Conservation (phyloP, 257 asterid species). For the Rubia yunnanensis region DNA sequence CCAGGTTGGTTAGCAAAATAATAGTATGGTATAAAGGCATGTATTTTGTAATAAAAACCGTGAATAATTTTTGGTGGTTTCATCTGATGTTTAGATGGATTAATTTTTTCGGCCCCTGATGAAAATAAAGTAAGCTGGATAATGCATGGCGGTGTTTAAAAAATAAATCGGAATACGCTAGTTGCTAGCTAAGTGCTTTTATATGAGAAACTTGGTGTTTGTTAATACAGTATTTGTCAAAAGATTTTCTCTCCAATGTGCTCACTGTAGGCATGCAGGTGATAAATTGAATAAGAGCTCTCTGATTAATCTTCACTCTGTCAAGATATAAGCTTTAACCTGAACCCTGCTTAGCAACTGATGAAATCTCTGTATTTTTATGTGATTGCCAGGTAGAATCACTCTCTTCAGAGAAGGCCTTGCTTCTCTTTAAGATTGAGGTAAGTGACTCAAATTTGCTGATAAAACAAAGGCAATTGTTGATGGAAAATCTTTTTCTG, state of each 20-base stretch:
- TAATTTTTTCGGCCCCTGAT: not conserved
- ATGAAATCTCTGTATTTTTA: not conserved
- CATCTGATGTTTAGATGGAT: not conserved
- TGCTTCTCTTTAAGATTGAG: slow-evolving; percentile 67
- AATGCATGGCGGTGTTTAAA: not conserved
- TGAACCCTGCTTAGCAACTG: not conserved
- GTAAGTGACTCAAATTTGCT: slow-evolving; percentile 27
- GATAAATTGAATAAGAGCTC: not conserved
- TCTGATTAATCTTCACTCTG: not conserved
- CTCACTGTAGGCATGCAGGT: not conserved
- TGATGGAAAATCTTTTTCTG: slow-evolving; percentile 5
- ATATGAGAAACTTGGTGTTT: not conserved
- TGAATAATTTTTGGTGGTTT: not conserved
- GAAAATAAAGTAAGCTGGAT: not conserved
- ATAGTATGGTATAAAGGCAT: not conserved
- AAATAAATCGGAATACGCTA: not conserved
- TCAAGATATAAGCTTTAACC: not conserved
- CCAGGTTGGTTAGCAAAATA: slow-evolving; percentile 48
- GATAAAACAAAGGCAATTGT: slow-evolving; percentile 5
- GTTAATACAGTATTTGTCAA: not conserved
- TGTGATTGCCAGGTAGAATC: slow-evolving; percentile 66
- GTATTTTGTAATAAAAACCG: not conserved
- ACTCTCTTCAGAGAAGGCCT: slow-evolving; percentile 80
- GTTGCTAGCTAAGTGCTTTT: not conserved
- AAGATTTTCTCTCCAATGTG: not conserved